Evolutionary conservation across 352 stramenopile genomes (phyloP).

Genomic region (Phytophthora fragariaefolia): DNA sequence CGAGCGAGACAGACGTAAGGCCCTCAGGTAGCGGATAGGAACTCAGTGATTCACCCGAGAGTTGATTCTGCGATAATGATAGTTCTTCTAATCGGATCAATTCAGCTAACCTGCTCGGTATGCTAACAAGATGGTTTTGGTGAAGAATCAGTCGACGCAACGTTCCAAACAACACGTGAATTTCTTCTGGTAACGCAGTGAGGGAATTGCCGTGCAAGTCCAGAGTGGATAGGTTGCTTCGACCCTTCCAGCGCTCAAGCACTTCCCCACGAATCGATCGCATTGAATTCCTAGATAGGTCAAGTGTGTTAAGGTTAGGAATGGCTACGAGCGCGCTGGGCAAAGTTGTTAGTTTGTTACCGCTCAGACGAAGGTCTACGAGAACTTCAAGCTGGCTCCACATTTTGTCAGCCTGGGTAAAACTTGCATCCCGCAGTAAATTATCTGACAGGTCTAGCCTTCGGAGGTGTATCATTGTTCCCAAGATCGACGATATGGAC

Average conservation of each 20-base stretch:
- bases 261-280: conserved; percentile 28
- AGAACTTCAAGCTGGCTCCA: conserved; percentile 29
- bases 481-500: conserved; percentile 24
- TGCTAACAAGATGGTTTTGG: conserved; percentile 47
- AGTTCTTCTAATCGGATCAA: conserved; percentile 37
- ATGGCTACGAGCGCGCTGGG: conserved; percentile 21
- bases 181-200: conserved; percentile 43
- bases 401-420: conserved; percentile 18
- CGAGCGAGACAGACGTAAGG: conserved; percentile 32
- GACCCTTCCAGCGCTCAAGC: conserved; percentile 31
- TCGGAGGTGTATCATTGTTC: conserved; percentile 28
- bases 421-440: conserved; percentile 41
- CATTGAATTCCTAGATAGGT: conserved; percentile 32
- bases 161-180: conserved; percentile 34
- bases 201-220: conserved; percentile 56
- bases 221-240: conserved; percentile 31
- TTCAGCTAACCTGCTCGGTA: conserved; percentile 47
- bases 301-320: conserved; percentile 27
- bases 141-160: conserved; percentile 47
- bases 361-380: conserved; percentile 21
- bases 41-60: conserved; percentile 20
- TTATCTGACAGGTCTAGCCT: conserved; percentile 51
- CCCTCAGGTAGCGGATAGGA: conserved; percentile 29
- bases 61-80: conserved; percentile 32
- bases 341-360: conserved; percentile 32